phyloP scores from a whole-genome alignment of 441 rosid genomes.

The Kokia cookei region DNA sequence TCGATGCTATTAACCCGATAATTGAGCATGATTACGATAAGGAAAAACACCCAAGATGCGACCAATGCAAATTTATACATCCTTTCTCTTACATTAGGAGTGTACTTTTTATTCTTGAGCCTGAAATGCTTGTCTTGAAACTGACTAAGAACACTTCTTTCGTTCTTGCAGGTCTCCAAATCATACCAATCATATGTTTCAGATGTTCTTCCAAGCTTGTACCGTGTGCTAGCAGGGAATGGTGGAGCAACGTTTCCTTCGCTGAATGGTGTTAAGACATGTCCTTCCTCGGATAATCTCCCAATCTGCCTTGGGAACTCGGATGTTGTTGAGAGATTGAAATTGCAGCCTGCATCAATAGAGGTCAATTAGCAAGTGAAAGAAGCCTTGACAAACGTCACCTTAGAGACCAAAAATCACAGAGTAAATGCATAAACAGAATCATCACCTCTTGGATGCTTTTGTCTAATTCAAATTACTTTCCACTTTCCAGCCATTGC shows the following conservation, averaged over 20 bases:
- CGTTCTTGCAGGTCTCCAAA: not conserved
- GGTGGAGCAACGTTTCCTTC: not conserved
- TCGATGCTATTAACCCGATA: not conserved
- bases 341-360: not conserved
- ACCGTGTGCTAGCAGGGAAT: not conserved
- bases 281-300: not conserved
- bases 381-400: not conserved
- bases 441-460: not conserved
- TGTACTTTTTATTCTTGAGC: not conserved
- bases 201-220: constrained; percentile 2
- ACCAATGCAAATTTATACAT: constrained; percentile 9
- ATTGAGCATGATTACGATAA: not conserved
- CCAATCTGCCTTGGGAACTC: not conserved
- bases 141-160: not conserved
- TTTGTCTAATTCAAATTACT: not conserved
- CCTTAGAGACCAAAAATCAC: not conserved
- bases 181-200: constrained; percentile 1
- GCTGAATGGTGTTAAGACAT: not conserved
- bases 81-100: not conserved
- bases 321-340: not conserved
- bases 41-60: constrained; percentile 7
- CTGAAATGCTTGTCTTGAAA: not conserved
- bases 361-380: not conserved
- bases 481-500: not conserved
- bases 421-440: not conserved